phyloP scores from a whole-genome alignment of 2,329 filamentous ascomycete species.

The Paramyrothecium roridum region DNA sequence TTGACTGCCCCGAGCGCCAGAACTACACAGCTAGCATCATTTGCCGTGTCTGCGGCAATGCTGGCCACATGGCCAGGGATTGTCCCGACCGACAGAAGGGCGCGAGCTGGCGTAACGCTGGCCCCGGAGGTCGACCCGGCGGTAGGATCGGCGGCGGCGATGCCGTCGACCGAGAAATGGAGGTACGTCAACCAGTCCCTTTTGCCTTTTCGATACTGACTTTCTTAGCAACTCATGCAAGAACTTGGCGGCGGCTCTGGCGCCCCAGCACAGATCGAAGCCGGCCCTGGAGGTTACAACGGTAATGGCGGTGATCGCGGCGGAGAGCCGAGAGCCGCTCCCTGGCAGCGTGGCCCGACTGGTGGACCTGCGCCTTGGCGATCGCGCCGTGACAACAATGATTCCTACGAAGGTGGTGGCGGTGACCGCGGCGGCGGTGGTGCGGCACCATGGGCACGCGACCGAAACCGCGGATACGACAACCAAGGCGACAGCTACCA shows the following conservation, averaged over 20 bases:
- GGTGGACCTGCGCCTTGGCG: slow-evolving; percentile 83
- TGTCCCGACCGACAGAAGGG: slow-evolving; percentile 93
- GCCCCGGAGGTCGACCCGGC: slow-evolving; percentile 50
- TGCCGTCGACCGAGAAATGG: slow-evolving; percentile 89
- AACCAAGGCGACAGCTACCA: slow-evolving; percentile 28
- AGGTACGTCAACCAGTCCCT: slow-evolving; percentile 57
- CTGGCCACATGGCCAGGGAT: slow-evolving; percentile 96
- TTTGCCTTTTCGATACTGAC: slow-evolving; percentile 35
- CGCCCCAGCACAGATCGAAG: slow-evolving; percentile 80
- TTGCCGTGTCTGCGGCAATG: slow-evolving; percentile 95
- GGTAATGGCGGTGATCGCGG: slow-evolving; percentile 58
- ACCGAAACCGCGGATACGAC: slow-evolving; percentile 47
- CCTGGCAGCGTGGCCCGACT: slow-evolving; percentile 85
- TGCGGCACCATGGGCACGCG: slow-evolving; percentile 60
- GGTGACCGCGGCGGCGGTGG: slow-evolving; percentile 38
- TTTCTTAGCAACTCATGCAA: slow-evolving; percentile 84
- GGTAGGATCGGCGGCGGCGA: slow-evolving; percentile 73
- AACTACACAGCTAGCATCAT: slow-evolving; percentile 99
- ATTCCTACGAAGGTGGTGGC: slow-evolving; percentile 37
- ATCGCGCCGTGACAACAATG: slow-evolving; percentile 47
- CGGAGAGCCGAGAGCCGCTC: slow-evolving; percentile 59
- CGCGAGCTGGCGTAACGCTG: slow-evolving; percentile 85
- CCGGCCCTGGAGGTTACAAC: slow-evolving; percentile 60
- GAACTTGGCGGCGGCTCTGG: slow-evolving; percentile 78
- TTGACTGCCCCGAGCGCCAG: slow-evolving; percentile 94